Percentiles rank a stretch among this genome's conserved stretches.
phyloP scores from a whole-genome alignment of 176 grass and related monocot genomes.

The Rhipidocladum racemiflorum region DNA sequence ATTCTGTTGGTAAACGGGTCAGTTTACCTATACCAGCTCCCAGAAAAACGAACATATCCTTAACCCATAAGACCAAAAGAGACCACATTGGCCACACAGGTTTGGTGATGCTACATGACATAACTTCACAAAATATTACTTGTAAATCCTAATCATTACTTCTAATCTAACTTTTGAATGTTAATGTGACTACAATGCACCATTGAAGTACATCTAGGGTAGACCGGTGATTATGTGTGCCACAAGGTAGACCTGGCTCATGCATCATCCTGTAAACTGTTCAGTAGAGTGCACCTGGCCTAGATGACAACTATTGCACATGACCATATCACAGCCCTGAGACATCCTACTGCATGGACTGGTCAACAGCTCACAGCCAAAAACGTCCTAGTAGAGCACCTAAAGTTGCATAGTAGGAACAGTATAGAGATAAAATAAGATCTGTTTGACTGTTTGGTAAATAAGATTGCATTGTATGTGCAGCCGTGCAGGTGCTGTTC shows the following conservation, averaged over 20 bases:
- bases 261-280: neutral
- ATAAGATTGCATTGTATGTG: neutral
- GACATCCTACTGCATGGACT: neutral
- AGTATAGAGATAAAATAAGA: neutral
- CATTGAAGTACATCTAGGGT: constrained; percentile 8
- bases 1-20: neutral
- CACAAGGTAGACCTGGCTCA: neutral
- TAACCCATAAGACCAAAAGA: neutral
- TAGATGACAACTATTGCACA: constrained; percentile 19
- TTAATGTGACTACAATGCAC: constrained; percentile 1
- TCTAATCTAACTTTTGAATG: neutral
- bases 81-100: neutral
- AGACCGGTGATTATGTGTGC: neutral
- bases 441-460: neutral
- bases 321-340: neutral
- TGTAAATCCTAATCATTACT: neutral
- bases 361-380: constrained; percentile 8
- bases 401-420: constrained; percentile 2
- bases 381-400: neutral
- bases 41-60: neutral
- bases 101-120: neutral
- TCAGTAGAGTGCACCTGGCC: neutral
- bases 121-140: neutral
- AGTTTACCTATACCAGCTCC: neutral
- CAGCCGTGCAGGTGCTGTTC: neutral